Evolutionary conservation across 2,329 filamentous ascomycete species (phyloP).

Genomic region (Didymosphaeria variabile): DNA sequence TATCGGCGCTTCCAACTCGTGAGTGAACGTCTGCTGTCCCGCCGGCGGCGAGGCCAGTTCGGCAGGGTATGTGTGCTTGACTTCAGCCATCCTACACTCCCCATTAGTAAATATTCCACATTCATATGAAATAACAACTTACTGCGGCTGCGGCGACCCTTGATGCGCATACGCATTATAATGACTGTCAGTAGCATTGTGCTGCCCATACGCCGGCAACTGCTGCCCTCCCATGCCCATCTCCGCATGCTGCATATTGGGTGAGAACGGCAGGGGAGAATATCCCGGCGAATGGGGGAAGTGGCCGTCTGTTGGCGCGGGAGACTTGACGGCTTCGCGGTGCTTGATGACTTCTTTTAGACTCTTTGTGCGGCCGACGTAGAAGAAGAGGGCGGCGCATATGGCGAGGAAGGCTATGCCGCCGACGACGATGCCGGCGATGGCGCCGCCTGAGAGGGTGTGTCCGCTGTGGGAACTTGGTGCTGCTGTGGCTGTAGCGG

Average conservation of each 20-base stretch:
- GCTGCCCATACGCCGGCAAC: constrained; percentile 36
- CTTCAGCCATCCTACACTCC: constrained; percentile 30
- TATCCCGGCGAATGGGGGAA: constrained; percentile 12
- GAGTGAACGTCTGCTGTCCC: constrained; percentile 32
- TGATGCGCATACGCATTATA: constrained; percentile 33
- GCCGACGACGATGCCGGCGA: constrained; percentile 67
- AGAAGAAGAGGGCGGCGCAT: constrained; percentile 70
- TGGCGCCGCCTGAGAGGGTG: constrained; percentile 50
- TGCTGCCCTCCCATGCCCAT: constrained; percentile 16
- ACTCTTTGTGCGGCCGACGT: constrained; percentile 61
- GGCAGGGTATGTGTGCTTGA: constrained; percentile 29
- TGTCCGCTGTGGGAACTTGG: constrained; percentile 14
- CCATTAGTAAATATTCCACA: no score
- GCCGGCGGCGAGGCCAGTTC: constrained; percentile 37
- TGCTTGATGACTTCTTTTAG: constrained; percentile 39
- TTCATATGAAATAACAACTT: constrained; percentile 18
- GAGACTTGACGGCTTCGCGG: constrained; percentile 19
- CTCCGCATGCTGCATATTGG: constrained; percentile 23
- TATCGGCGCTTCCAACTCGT: constrained; percentile 36
- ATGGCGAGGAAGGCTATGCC: constrained; percentile 68
- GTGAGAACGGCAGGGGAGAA: constrained; percentile 7
- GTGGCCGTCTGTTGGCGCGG: not conserved
- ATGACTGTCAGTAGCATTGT: constrained; percentile 34
- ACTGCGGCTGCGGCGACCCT: constrained; percentile 35
- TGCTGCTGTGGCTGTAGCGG: constrained; percentile 20